A percentile compares a stretch with the other conserved stretches of the same genome.
Conservation (phyloP, 169 alveolate genomes). For the Plasmodium coatneyi region DNA sequence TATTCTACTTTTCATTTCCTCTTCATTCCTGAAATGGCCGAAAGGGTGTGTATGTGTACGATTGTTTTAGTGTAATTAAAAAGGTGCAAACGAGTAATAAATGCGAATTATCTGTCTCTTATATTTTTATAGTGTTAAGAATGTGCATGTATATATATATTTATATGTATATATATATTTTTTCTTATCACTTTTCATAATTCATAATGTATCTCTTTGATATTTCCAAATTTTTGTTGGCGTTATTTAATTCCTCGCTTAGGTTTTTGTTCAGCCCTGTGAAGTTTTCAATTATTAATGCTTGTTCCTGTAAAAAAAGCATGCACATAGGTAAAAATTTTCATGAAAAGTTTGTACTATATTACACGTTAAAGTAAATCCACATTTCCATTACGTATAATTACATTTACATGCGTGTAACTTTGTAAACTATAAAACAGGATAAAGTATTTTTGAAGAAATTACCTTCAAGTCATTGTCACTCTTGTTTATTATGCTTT, state of each 20-base stretch:
- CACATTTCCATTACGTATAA: constrained; percentile 9
- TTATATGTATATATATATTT: neutral
- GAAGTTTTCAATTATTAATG: constrained; percentile 68
- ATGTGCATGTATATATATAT: neutral
- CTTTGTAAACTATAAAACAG: neutral
- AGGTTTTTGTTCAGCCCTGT: constrained; percentile 72
- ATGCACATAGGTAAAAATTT: neutral
- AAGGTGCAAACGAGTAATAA: neutral
- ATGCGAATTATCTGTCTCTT: neutral
- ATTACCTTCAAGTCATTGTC: constrained; percentile 72
- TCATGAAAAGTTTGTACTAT: neutral
- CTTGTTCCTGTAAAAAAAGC: constrained; percentile 72
- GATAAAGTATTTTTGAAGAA: constrained; percentile 14
- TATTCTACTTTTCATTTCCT: constrained; percentile 73
- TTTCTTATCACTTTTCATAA: constrained; percentile 68
- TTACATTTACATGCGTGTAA: neutral
- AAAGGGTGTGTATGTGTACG: neutral
- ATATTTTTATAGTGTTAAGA: neutral
- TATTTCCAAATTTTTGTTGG: constrained; percentile 72
- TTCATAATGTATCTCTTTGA: constrained; percentile 75
- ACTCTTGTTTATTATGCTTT: constrained; percentile 65
- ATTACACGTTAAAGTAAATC: neutral
- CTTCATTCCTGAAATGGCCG: constrained; percentile 59
- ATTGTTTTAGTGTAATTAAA: constrained; percentile 8
- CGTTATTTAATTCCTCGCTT: constrained; percentile 69